phyloP scores from a whole-genome alignment of 495 filamentous ascomycete genomes.

The Extremus antarcticus region DNA sequence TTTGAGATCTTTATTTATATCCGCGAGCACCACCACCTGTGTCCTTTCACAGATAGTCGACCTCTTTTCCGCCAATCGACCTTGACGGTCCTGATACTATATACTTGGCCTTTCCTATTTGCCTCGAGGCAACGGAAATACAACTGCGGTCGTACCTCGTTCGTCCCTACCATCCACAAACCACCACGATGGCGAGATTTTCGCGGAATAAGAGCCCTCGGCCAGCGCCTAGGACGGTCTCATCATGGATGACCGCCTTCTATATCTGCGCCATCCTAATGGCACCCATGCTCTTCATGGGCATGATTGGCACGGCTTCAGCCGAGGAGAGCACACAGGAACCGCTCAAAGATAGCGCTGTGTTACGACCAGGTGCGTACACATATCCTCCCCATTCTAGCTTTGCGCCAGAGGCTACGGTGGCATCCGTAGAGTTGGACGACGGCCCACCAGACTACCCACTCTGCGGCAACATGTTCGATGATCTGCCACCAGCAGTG shows the following conservation, averaged over 20 bases:
- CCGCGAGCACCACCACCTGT: not conserved
- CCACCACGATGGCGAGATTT: conserved; percentile 18
- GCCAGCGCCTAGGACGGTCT: conserved; percentile 1
- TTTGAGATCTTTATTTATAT: not conserved
- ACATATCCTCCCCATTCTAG: not conserved
- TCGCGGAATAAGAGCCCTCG: conserved; percentile 13
- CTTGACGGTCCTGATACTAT: not conserved
- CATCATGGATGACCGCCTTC: conserved; percentile 22
- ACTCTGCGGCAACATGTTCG: not conserved
- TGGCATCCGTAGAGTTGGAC: not conserved
- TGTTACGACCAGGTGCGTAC: conserved; percentile 42
- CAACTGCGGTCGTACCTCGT: too few relatives aligned
- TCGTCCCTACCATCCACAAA: too few relatives aligned
- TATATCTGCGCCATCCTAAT: conserved; percentile 21
- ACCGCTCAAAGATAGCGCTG: conserved; percentile 58
- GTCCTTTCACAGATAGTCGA: not conserved
- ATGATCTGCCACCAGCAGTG: not conserved
- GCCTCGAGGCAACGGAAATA: too few relatives aligned
- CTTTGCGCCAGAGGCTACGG: not conserved
- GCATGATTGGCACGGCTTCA: conserved; percentile 16
- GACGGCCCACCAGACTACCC: not conserved
- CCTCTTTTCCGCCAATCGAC: not conserved
- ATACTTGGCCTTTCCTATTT: too few relatives aligned
- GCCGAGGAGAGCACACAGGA: conserved; percentile 30
- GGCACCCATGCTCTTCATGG: conserved; percentile 22